Conservation (phyloP, 306 rosid species). For the Luffa acutangula region DNA sequence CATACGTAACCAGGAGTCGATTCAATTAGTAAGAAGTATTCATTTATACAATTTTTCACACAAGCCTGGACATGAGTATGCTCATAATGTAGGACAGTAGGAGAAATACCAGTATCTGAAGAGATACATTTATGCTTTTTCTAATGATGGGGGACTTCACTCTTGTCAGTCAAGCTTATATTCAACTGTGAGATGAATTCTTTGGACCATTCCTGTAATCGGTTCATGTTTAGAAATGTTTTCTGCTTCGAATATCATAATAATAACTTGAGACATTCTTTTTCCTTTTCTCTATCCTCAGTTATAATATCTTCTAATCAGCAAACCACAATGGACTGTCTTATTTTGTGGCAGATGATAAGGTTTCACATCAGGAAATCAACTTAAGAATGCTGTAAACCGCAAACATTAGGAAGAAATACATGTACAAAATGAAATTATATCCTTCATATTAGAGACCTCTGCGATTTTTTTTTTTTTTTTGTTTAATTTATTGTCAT, state of each 20-base stretch:
- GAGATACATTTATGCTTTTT: neutral
- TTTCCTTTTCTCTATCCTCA: neutral
- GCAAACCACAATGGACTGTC: neutral
- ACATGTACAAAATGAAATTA: conserved; percentile 11
- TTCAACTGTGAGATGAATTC: neutral
- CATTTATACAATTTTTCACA: neutral
- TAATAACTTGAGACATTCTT: neutral
- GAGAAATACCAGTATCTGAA: neutral
- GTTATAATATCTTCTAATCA: neutral
- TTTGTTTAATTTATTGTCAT: too few relatives aligned
- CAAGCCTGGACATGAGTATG: neutral
- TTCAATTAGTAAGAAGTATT: neutral
- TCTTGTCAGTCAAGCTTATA: neutral
- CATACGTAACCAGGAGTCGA: neutral
- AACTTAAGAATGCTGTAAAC: neutral
- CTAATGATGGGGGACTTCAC: too few relatives aligned
- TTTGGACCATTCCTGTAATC: neutral
- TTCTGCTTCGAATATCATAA: neutral
- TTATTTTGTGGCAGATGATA: neutral
- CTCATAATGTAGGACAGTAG: neutral
- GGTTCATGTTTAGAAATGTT: neutral
- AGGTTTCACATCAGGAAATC: neutral
- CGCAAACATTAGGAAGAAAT: neutral
- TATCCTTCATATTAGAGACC: conserved; percentile 7
- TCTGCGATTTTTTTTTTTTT: neutral